phyloP scores from a whole-genome alignment of 495 filamentous ascomycete species.

The Glarea lozoyensis region DNA sequence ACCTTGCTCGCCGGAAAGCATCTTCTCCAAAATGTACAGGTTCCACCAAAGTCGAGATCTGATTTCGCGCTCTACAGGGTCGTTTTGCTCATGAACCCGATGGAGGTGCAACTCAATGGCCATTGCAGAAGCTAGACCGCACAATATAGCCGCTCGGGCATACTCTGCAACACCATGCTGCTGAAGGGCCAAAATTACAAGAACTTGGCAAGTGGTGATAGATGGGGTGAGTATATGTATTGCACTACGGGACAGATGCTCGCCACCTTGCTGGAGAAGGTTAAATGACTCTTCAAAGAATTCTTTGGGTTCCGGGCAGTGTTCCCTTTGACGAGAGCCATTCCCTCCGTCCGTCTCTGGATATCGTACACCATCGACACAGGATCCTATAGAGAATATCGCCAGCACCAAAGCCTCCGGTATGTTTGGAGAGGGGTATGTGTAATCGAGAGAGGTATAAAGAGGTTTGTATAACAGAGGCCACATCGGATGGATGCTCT shows the following conservation, averaged over 20 bases:
- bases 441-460: conserved; percentile 14
- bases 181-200: conserved; percentile 15
- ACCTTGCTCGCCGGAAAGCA: conserved; percentile 16
- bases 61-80: conserved; percentile 12
- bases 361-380: conserved; percentile 9
- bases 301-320: conserved; percentile 10
- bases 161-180: conserved; percentile 21
- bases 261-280: conserved; percentile 7
- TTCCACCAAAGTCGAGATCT: conserved; percentile 22
- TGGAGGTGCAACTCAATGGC: conserved; percentile 18
- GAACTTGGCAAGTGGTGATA: conserved; percentile 17
- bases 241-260: not conserved
- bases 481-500: conserved; percentile 20
- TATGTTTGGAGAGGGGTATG: conserved; percentile 7
- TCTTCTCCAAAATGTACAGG: conserved; percentile 19
- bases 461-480: conserved; percentile 21
- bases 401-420: conserved; percentile 10
- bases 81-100: conserved; percentile 1
- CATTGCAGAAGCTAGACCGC: conserved; percentile 17
- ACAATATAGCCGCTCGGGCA: conserved; percentile 15
- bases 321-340: not conserved
- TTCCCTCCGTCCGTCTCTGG: not conserved
- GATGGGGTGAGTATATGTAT: conserved; percentile 10
- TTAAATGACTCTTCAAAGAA: conserved; percentile 14
- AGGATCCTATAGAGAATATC: conserved; percentile 19